Evolutionary conservation across 208 protist species (phyloP).

Genomic region (Phytomonas francai): DNA sequence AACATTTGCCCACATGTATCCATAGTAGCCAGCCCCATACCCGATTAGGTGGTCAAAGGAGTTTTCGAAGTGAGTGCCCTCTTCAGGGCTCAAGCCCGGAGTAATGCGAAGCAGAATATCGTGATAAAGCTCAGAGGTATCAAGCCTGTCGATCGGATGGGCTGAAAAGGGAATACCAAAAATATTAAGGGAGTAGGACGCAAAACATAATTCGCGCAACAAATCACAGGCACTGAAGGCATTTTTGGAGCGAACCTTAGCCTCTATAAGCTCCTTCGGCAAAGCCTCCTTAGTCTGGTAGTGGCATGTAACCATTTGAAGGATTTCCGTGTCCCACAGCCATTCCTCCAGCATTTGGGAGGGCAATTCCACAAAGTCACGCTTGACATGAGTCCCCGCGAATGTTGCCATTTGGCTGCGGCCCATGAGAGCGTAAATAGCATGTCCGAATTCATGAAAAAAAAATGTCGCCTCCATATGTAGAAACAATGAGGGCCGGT

Average conservation of each 20-base stretch:
- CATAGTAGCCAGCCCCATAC: constrained; percentile 79
- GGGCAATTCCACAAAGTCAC: constrained; percentile 87
- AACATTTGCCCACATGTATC: constrained; percentile 85
- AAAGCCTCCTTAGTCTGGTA: constrained; percentile 75
- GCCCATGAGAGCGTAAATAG: constrained; percentile 77
- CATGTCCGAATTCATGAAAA: constrained; percentile 90
- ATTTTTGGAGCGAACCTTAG: constrained; percentile 73
- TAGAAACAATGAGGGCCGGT: constrained; percentile 67
- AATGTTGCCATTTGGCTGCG: constrained; percentile 67
- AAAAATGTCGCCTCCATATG: constrained; percentile 83
- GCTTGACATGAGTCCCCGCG: constrained; percentile 67
- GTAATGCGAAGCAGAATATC: constrained; percentile 40
- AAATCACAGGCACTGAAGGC: constrained; percentile 56
- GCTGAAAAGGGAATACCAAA: constrained; percentile 61
- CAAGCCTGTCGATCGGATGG: constrained; percentile 29
- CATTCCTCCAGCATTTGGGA: constrained; percentile 90
- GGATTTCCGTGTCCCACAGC: constrained; percentile 77
- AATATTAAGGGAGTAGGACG: constrained; percentile 67
- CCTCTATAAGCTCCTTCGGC: constrained; percentile 56
- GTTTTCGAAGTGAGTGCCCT: constrained; percentile 65
- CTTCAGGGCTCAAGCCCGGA: constrained; percentile 49
- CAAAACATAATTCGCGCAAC: constrained; percentile 74
- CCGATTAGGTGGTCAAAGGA: constrained; percentile 77
- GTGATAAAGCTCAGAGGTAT: constrained; percentile 55
- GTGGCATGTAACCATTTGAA: constrained; percentile 71